phyloP scores from a whole-genome alignment of 371 early-diverging fungal species.

The Entomophthora muscae region DNA sequence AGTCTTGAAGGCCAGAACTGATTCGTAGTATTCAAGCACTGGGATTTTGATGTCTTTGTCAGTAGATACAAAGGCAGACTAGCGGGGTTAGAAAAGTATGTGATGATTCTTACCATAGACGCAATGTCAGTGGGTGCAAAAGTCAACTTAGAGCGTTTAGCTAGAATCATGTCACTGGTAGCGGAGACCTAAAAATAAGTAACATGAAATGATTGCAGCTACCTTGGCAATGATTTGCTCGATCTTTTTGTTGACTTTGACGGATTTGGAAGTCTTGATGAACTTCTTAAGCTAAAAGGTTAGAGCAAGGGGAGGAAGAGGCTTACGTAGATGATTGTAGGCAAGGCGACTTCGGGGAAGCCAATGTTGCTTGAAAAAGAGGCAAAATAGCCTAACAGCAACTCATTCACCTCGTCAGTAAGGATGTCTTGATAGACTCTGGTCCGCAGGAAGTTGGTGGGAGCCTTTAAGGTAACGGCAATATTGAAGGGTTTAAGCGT shows the following conservation, averaged over 20 bases:
- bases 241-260: neutral
- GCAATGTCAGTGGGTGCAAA: constrained; percentile 1
- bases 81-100: neutral
- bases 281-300: neutral
- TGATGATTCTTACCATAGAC: neutral
- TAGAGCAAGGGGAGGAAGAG: neutral
- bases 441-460: constrained; percentile 60
- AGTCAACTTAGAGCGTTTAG: neutral
- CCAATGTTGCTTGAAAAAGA: constrained; percentile 48
- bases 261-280: neutral
- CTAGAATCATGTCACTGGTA: neutral
- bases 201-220: neutral
- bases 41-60: neutral
- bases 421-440: constrained; percentile 47
- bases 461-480: constrained; percentile 48
- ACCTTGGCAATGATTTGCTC: neutral
- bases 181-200: neutral
- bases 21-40: neutral
- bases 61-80: neutral
- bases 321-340: constrained; percentile 42
- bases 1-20: neutral
- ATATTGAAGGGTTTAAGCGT: constrained; percentile 69
- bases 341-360: constrained; percentile 75
- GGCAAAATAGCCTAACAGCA: constrained; percentile 51
- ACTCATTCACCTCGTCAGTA: constrained; percentile 48